These are phyloP conservation scores for Kwoniella mangroviensis DNA, from an alignment of 768 basidiomycete species.

Conservation along the genomic window DNA sequence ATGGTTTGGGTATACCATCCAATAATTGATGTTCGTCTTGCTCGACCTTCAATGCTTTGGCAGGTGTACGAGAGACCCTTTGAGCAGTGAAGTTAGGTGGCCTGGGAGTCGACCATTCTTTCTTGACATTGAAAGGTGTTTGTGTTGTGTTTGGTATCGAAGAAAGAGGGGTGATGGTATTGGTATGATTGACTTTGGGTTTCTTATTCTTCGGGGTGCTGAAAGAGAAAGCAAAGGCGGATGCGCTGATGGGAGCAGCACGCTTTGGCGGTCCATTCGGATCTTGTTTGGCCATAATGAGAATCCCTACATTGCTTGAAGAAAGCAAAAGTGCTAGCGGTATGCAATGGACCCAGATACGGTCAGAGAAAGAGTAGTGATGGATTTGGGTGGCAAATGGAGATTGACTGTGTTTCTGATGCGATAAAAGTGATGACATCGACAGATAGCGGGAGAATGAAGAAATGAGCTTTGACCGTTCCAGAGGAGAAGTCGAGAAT, in stretches of 20 bases:
- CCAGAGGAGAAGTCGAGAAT: not conserved
- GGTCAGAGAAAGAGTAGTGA: not conserved
- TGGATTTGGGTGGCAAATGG: conserved; percentile 15
- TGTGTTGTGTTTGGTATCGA: not conserved
- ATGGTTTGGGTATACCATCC: not conserved
- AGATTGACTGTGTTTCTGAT: not conserved
- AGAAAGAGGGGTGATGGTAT: conserved; percentile 1
- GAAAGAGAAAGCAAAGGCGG: conserved; percentile 39
- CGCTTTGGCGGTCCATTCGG: conserved; percentile 13
- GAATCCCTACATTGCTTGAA: not conserved
- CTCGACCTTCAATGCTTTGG: not conserved
- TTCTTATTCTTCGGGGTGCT: conserved; percentile 27
- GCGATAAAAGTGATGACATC: conserved; percentile 15
- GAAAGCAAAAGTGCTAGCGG: not conserved
- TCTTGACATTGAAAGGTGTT: conserved; percentile 1
- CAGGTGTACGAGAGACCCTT: no score
- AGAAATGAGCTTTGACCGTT: not conserved
- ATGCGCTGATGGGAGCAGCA: conserved; percentile 26
- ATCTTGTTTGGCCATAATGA: not conserved
- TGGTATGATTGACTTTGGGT: not conserved
- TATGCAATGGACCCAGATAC: not conserved
- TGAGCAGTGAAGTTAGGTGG: not conserved
- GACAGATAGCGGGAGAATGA: not conserved
- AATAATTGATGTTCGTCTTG: conserved; percentile 1
- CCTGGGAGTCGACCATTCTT: not conserved